Evolutionary conservation across 345 rosid genomes (phyloP), one percentile per base, ranked within the genome.

Genomic region (Kernera saxatilis): DNA sequence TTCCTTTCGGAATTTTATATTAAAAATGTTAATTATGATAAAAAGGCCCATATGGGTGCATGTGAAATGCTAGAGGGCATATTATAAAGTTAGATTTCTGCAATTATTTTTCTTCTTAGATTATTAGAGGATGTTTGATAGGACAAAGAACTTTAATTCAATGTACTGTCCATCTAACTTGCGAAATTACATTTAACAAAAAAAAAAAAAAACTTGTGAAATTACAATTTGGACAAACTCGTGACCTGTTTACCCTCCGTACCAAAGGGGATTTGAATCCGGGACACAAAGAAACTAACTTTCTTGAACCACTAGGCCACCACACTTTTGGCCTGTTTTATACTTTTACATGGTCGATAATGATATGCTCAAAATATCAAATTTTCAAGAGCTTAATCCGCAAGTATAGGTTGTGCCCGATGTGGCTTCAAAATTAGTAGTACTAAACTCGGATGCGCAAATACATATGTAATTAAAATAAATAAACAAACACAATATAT

Each of bases 11-110:
- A 37, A 29, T 39, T 49, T 50, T 57, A 41, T 65, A 18, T 5
- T 5, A 17, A 51, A 37, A 32, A 65, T 57, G 29, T 17, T 63
- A 8, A 51, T 32, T 40, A 18, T 68, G 64, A 59, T 6, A 17
- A 26, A 60, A 41, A 26, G 18, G 5, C 48, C 57, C 69, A 68
- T 68, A 68, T 74, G 73, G 69, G 63, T 68, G 74, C 78, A 74
- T 74, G 78, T 74, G 78, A 68, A 67, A 17, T 60, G 17, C 56
- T 52, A 43, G 41, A 49, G 45, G 2, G 21, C 53, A 57, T 27
- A 74, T 50, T 22, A 39, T 23, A 74, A 67, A 74, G 62, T 23
- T 74, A 23, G 68, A 10, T 40, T 27, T 59, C 11, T 22, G 23
- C 64, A 39, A 60, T 59, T 50, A 50, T 41, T 50, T 58, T 11